A percentile compares a stretch with the other conserved stretches of the same genome.
phyloP scores from a whole-genome alignment of 805 yeast species.

The Wickerhamomyces strasburgensis region DNA sequence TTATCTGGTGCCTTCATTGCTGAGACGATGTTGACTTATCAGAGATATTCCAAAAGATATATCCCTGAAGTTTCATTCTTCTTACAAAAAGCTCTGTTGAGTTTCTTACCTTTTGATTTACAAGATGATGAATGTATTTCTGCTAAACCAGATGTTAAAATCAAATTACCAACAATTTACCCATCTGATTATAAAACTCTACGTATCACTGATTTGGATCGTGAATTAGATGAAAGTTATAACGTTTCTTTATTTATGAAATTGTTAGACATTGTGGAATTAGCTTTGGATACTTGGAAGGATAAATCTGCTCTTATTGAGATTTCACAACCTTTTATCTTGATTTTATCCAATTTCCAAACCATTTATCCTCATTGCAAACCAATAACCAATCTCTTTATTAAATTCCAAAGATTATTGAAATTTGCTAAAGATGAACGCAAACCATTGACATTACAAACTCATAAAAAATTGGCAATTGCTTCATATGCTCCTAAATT shows the following conservation, averaged over 20 bases:
- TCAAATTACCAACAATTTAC: conserved; percentile 18
- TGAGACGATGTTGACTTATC: conserved; percentile 64
- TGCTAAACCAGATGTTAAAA: conserved; percentile 17
- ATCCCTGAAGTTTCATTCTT: conserved; percentile 73
- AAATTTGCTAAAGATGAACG: conserved; percentile 47
- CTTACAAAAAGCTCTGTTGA: conserved; percentile 45
- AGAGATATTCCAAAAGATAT: conserved; percentile 71
- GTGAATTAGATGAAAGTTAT: conserved; percentile 26
- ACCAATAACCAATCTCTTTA: conserved; percentile 30
- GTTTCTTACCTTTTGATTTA: conserved; percentile 36
- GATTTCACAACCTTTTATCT: conserved; percentile 43
- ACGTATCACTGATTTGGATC: conserved; percentile 20
- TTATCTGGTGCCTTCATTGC: conserved; percentile 63
- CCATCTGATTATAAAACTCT: conserved; percentile 7
- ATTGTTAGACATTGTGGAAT: conserved; percentile 27
- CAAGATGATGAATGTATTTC: conserved; percentile 4
- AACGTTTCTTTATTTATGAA: conserved; percentile 25
- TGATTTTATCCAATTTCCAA: conserved; percentile 37
- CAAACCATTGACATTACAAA: conserved; percentile 73
- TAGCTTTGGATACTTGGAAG: conserved; percentile 46
- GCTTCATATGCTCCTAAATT: conserved; percentile 84
- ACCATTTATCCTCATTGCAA: conserved; percentile 31
- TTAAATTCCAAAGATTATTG: conserved; percentile 44
- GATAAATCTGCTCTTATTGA: conserved; percentile 60
- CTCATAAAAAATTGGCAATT: conserved; percentile 79